phyloP scores from a whole-genome alignment of 352 stramenopile species.

The Phytophthora uliginosa region DNA sequence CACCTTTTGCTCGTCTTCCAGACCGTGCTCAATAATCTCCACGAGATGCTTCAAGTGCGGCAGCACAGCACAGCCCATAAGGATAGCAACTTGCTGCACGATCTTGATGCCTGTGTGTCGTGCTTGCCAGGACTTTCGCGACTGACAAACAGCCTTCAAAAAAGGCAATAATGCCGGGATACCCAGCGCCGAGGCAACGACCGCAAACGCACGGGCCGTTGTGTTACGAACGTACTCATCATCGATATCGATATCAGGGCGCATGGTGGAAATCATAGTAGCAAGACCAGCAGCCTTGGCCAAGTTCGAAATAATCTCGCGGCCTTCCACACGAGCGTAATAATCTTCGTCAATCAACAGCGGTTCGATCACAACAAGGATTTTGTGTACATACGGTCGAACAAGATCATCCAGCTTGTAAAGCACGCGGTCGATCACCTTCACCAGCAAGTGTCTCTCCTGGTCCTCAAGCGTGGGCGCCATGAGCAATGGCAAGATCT shows the following conservation, averaged over 20 bases:
- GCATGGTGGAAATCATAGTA: conserved; percentile 99
- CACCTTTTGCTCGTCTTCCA: conserved; percentile 99
- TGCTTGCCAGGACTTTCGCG: conserved; percentile 98
- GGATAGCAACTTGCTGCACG: conserved; percentile 99
- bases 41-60: conserved; percentile 98
- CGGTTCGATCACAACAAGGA: conserved; percentile 99
- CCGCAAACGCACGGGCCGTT: conserved; percentile 98
- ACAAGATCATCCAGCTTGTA: conserved; percentile 99
- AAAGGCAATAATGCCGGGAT: conserved; percentile 98
- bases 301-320: conserved; percentile 99
- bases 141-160: conserved; percentile 99
- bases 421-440: conserved; percentile 99
- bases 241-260: conserved; percentile 99
- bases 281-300: conserved; percentile 98
- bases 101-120: conserved; percentile 99
- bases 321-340: conserved; percentile 98
- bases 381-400: conserved; percentile 99
- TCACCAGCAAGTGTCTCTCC: conserved; percentile 99
- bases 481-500: conserved; percentile 99
- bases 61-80: conserved; percentile 99
- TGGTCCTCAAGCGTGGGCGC: conserved; percentile 99
- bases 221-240: conserved; percentile 99
- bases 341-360: conserved; percentile 99
- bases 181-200: conserved; percentile 99
- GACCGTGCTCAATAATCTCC: conserved; percentile 98